Evolutionary conservation across 352 stramenopile genomes (phyloP), one percentile per base, ranked within the genome.

Genomic region (Globisporangium iwayamae): DNA sequence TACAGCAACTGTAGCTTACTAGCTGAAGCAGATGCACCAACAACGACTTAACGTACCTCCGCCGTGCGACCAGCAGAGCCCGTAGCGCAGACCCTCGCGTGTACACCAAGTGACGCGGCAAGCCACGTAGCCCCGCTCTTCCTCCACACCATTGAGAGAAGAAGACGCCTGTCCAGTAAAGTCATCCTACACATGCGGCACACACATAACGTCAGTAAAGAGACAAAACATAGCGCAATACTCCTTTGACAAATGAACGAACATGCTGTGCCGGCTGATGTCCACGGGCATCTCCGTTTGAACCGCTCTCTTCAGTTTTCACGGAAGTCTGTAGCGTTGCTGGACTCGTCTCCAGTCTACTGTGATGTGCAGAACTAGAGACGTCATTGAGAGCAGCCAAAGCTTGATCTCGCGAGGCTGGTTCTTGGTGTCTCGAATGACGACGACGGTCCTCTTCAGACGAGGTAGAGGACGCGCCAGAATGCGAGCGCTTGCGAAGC

Each of bases 91-190:
- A n/a, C 70, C 72, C 48, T 59, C 41, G 4, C 73, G 57, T n/a
- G 65, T 67, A 48, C 76, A 87, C 78, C 78, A 87, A 28, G 55
- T 67, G 53, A 85, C 74, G 48, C 72, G 76, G 38, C 78, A 87
- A 9, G 56, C 4, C 4, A 48, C 32, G 54, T 71, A 51, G 28
- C 32, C 10, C 41, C 30, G 34, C 30, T 10, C 9, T 16, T 57
- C 18, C 18, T 57, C 30, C 9, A 30, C 51, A 4, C 30, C 51
- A 25, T 56, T 56, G 14, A 28, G 13, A 25, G 20, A 14, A 34
- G 30, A n/a, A 22, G 28, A 14, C 50, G 11, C 2, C 28, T 22
- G 13, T 22, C 14, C 25, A 20, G 22, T 25, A 22, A 14, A 46
- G 39, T 46, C 7, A n/a, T 13, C 39, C 39, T 46, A n/a, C 39